These are phyloP conservation scores for Colletotrichum brevisporum DNA, from an alignment of 2,329 filamentous ascomycete species.

Conservation along the genomic window DNA sequence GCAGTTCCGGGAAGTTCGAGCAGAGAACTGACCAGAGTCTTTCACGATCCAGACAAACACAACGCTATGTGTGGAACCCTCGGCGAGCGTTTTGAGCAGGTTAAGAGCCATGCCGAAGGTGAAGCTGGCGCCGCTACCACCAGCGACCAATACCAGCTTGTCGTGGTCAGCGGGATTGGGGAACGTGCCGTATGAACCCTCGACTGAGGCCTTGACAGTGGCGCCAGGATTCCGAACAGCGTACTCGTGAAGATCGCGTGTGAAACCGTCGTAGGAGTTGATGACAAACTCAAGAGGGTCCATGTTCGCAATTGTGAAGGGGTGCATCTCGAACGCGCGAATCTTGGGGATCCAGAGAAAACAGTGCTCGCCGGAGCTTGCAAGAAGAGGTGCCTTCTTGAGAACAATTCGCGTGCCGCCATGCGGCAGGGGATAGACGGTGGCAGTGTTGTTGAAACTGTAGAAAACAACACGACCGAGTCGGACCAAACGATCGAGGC, in stretches of 20 bases:
- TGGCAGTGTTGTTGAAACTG: constrained; percentile 65
- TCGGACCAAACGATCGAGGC: constrained; percentile 64
- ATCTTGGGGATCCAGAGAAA: constrained; percentile 75
- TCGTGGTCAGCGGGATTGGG: constrained; percentile 56
- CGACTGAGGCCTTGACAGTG: constrained; percentile 61
- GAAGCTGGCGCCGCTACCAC: constrained; percentile 73
- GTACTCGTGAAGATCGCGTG: constrained; percentile 61
- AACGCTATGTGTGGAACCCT: constrained; percentile 46
- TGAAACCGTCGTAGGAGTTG: constrained; percentile 70
- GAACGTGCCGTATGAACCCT: constrained; percentile 68
- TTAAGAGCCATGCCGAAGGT: constrained; percentile 57
- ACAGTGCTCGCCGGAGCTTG: constrained; percentile 71
- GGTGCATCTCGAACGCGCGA: constrained; percentile 71
- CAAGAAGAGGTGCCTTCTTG: constrained; percentile 61
- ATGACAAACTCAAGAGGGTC: constrained; percentile 71
- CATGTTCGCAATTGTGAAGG: constrained; percentile 71
- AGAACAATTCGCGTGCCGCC: constrained; percentile 70
- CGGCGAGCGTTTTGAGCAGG: constrained; percentile 49
- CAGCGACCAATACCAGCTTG: constrained; percentile 44
- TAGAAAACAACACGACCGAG: constrained; percentile 58
- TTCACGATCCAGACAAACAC: constrained; percentile 59
- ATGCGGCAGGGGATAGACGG: constrained; percentile 66
- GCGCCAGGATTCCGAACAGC: constrained; percentile 59
- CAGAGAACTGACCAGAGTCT: constrained; percentile 50
- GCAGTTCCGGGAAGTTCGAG: constrained; percentile 10